Evolutionary conservation across 2,329 filamentous ascomycete species (phyloP), one percentile per base, ranked within the genome.

Genomic region (Fusarium brachygibbosum): DNA sequence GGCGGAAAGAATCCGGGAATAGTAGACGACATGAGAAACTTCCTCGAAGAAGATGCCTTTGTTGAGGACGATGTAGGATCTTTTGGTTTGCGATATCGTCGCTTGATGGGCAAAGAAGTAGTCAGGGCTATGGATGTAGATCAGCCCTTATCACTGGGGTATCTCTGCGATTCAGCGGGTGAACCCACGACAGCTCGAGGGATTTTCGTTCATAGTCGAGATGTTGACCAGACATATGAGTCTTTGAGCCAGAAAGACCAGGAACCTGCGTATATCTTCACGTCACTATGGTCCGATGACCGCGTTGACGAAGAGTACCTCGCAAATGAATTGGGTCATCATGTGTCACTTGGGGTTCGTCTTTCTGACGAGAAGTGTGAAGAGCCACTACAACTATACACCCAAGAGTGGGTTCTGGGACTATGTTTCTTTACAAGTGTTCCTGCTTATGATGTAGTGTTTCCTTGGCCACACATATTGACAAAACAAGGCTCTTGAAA

Each of bases 401-500:
- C 68, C 0, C 67, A 58, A 7, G 35, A 50, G 5, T 75, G 74
- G 74, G 34, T 74, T 41, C 60, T 69, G 16, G 74, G 74, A 0
- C 23, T 76, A 2, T 76, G 71, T 35, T 76, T 73, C 58, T 76
- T 74, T 32, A 35, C 54, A 1, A 52, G 59, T 5, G 60, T 29
- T 38, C 12, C 54, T 2, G 53, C 28, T 5, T 66, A 46, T 13
- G 25, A 68, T 4, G 70, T 74, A 5, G 16, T 74, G 1, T 74
- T 76, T 40, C 74, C 74, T 2, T 76, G 74, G 72, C 74, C 74
- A 2, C 11, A 11, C 1, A 11, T 25, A 2, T n/a, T 64, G 12
- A 21, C 9, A 0, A 6, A 29, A 4, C 9, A 17, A 17, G 13
- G 13, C 5, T n/a, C 31, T 16, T 25, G 4, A 50, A 35, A n/a